phyloP scores from a whole-genome alignment of 2,329 filamentous ascomycete species.

The Trichoderma asperellum region DNA sequence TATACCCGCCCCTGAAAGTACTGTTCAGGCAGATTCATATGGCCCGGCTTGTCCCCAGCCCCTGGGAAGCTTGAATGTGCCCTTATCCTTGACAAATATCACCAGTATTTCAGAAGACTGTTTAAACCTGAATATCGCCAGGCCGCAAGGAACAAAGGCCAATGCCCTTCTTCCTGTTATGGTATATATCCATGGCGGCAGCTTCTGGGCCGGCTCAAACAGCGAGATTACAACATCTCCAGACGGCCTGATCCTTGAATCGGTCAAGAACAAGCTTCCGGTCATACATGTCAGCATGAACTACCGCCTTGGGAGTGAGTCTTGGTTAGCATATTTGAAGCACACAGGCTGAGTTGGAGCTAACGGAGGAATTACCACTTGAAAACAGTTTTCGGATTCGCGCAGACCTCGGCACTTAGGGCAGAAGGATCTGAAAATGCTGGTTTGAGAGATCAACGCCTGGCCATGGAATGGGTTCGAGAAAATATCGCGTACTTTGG shows the following conservation, averaged over 20 bases:
- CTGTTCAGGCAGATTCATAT: slow-evolving; percentile 45
- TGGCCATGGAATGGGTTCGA: slow-evolving; percentile 49
- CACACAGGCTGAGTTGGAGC: neutral
- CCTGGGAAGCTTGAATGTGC: slow-evolving; percentile 37
- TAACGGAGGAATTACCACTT: neutral
- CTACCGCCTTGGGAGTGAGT: slow-evolving; percentile 37
- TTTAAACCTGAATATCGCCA: slow-evolving; percentile 42
- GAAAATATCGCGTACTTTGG: slow-evolving; percentile 54
- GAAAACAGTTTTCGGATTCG: slow-evolving; percentile 37
- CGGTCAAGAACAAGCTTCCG: slow-evolving; percentile 46
- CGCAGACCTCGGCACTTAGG: slow-evolving; percentile 34
- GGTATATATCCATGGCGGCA: slow-evolving; percentile 43
- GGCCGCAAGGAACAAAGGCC: slow-evolving; percentile 35
- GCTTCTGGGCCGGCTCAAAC: slow-evolving; percentile 41
- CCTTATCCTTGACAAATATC: slow-evolving; percentile 43
- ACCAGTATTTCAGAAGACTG: slow-evolving; percentile 46
- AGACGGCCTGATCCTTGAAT: slow-evolving; percentile 52
- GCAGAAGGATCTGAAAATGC: slow-evolving; percentile 45
- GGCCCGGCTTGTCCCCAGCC: slow-evolving; percentile 52
- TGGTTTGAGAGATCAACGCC: slow-evolving; percentile 57
- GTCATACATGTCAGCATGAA: slow-evolving; percentile 44
- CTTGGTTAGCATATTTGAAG: neutral
- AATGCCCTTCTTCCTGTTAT: slow-evolving; percentile 42
- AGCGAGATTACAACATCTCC: slow-evolving; percentile 44
- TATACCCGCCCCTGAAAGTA: slow-evolving; percentile 38